Percentiles rank a stretch among this genome's conserved stretches.
phyloP scores from a whole-genome alignment of 2,329 filamentous ascomycete species.

The Stachybotrys elegans region DNA sequence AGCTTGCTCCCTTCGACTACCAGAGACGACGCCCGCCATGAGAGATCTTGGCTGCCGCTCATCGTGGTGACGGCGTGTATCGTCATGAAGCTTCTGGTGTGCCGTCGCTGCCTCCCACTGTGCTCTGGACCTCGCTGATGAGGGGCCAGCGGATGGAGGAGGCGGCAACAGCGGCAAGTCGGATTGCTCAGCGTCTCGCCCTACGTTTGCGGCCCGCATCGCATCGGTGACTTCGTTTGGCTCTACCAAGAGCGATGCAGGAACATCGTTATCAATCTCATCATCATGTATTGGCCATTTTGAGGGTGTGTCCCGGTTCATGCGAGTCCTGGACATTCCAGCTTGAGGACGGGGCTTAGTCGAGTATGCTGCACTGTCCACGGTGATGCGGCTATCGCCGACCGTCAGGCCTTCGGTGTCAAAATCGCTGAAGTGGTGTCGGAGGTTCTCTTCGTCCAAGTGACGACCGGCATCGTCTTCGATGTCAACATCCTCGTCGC shows the following conservation, averaged over 20 bases:
- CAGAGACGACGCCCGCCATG: conserved; percentile 20
- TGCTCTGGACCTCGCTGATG: conserved; percentile 37
- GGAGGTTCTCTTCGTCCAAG: conserved; percentile 50
- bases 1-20: conserved; percentile 60
- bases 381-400: conserved; percentile 41
- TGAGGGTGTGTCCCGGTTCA: conserved; percentile 9
- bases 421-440: conserved; percentile 44
- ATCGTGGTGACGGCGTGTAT: conserved; percentile 20
- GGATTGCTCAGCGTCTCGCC: too few relatives aligned
- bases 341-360: conserved; percentile 5
- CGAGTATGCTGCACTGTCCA: conserved; percentile 28
- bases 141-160: conserved; percentile 27
- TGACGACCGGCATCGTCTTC: conserved; percentile 37
- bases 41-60: conserved; percentile 21
- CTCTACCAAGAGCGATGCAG: conserved; percentile 59
- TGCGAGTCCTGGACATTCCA: conserved; percentile 6
- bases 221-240: conserved; percentile 27
- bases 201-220: conserved; percentile 14
- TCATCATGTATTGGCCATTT: conserved; percentile 36
- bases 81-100: conserved; percentile 45
- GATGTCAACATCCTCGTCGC: conserved; percentile 33
- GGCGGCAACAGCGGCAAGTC: conserved; percentile 8
- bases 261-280: conserved; percentile 56
- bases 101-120: conserved; percentile 52
- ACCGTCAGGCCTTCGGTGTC: conserved; percentile 41